These are phyloP conservation scores for Mortierella sp. DNA, from an alignment of 371 early-diverging fungal genomes.

Conservation along the genomic window DNA sequence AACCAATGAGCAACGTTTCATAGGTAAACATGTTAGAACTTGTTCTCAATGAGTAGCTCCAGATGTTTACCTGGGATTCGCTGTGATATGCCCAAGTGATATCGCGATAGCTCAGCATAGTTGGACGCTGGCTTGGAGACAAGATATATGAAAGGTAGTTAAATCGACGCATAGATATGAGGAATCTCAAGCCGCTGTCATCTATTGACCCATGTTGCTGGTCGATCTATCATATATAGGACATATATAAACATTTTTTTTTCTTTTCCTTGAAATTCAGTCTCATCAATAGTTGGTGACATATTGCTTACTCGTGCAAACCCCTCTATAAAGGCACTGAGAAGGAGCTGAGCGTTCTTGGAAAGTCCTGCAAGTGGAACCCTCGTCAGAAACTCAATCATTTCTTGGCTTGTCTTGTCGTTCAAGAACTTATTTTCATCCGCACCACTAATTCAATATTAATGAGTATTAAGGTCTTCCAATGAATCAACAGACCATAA, in stretches of 20 bases:
- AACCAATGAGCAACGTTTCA: not conserved
- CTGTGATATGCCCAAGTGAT: conserved; percentile 91
- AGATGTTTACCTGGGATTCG: conserved; percentile 80
- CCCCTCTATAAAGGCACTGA: conserved; percentile 48
- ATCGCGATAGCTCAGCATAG: conserved; percentile 75
- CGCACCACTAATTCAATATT: conserved; percentile 45
- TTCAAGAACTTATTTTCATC: conserved; percentile 61
- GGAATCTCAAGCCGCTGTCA: conserved; percentile 89
- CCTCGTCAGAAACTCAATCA: conserved; percentile 52
- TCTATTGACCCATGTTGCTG: conserved; percentile 82
- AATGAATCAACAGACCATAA: not conserved
- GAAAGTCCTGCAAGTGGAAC: conserved; percentile 42
- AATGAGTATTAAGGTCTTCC: conserved; percentile 31
- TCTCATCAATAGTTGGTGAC: not conserved
- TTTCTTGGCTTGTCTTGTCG: conserved; percentile 41
- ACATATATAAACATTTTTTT: not conserved
- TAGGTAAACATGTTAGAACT: not conserved
- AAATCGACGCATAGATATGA: conserved; percentile 78
- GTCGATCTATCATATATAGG: conserved; percentile 65
- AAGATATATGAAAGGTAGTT: conserved; percentile 64
- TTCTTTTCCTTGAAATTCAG: not conserved
- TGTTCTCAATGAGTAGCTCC: too few relatives aligned
- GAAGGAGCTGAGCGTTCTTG: conserved; percentile 34
- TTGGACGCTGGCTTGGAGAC: conserved; percentile 55
- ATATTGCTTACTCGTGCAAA: conserved; percentile 21